Percentiles rank a stretch among this genome's conserved stretches.
Evolutionary conservation across 1,139 yeast species (phyloP).

Genomic region (Nadsonia commutata): DNA sequence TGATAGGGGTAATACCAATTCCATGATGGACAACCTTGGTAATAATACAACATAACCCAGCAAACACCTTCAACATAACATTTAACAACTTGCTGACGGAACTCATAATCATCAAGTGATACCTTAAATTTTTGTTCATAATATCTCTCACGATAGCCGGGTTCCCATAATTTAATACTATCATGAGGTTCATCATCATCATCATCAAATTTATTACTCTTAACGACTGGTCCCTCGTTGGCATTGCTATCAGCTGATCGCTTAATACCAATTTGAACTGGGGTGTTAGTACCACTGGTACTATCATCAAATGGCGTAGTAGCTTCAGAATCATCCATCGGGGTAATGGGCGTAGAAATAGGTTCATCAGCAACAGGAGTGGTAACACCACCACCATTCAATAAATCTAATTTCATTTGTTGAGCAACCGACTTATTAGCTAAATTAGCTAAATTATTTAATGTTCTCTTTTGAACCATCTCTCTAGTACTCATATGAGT

Average conservation of each 20-base stretch:
- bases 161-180: constrained; percentile 61
- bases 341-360: constrained; percentile 9
- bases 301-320: constrained; percentile 10
- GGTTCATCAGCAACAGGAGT: constrained; percentile 8
- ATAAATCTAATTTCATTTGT: constrained; percentile 33
- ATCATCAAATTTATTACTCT: not conserved
- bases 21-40: constrained; percentile 98
- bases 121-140: constrained; percentile 63
- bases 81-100: constrained; percentile 47
- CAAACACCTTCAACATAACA: constrained; percentile 87
- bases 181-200: constrained; percentile 24
- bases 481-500: constrained; percentile 59
- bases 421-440: constrained; percentile 64
- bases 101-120: constrained; percentile 38
- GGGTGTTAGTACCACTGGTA: constrained; percentile 8
- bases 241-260: constrained; percentile 7
- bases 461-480: constrained; percentile 50
- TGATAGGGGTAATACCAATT: constrained; percentile 96
- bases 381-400: constrained; percentile 9
- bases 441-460: constrained; percentile 60
- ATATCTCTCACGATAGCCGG: constrained; percentile 76
- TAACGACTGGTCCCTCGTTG: constrained; percentile 6
- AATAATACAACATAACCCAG: constrained; percentile 87
- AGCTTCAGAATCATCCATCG: constrained; percentile 18
- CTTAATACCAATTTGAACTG: constrained; percentile 6